These are phyloP conservation scores for Podochytrium sp. DNA, from an alignment of 192 early-diverging fungal genomes.

Conservation along the genomic window DNA sequence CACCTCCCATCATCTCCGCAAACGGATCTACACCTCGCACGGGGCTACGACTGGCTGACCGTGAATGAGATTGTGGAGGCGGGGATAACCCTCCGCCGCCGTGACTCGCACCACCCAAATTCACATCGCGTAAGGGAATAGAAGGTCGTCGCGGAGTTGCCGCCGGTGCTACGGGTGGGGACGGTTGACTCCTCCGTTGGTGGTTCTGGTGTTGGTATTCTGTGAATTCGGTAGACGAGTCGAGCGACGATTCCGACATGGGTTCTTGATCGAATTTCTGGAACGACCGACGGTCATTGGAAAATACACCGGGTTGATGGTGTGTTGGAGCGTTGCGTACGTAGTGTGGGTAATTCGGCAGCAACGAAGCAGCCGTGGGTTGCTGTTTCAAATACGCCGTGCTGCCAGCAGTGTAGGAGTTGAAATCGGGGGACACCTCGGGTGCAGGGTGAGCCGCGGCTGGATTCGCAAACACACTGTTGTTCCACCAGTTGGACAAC, in stretches of 20 bases:
- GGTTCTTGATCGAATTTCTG: constrained; percentile 26
- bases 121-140: too few species aligned
- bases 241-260: too few species aligned
- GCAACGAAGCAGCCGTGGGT: neutral
- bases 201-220: neutral
- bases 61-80: neutral
- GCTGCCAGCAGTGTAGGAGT: neutral
- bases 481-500: neutral
- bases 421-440: neutral
- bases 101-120: neutral
- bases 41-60: neutral
- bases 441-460: neutral
- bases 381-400: neutral
- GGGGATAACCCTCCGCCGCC: too few species aligned
- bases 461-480: neutral
- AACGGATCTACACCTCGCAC: constrained; percentile 18
- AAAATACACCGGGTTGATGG: neutral
- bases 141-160: too few species aligned
- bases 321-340: neutral
- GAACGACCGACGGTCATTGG: constrained; percentile 10
- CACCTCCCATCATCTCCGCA: constrained; percentile 21
- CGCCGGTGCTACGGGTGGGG: neutral
- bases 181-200: neutral
- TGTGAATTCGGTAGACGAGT: too few species aligned
- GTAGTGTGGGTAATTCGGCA: too few species aligned